These are phyloP conservation scores for Pseudogymnoascus sp. DNA, from an alignment of 2,329 filamentous ascomycete genomes.

Conservation along the genomic window DNA sequence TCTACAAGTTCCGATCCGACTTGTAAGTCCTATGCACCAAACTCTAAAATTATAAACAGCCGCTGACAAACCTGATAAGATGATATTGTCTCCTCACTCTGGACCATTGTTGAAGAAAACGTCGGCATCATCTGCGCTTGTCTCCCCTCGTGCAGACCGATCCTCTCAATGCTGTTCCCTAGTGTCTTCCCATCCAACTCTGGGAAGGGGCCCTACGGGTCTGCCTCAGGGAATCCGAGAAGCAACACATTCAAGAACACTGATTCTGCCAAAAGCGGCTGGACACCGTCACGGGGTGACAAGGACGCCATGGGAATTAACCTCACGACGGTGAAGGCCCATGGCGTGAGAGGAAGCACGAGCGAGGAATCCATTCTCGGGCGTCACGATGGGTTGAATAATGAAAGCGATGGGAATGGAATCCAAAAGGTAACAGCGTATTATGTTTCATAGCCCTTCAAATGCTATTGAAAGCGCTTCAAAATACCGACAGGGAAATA, in stretches of 20 bases:
- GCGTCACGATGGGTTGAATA: background rate
- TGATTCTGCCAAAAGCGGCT: constrained; percentile 13
- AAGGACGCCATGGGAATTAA: background rate
- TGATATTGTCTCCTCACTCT: constrained; percentile 28
- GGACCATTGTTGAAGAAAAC: constrained; percentile 33
- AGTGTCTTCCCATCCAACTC: constrained; percentile 15
- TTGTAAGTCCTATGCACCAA: constrained; percentile 10
- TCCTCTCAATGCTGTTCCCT: constrained; percentile 22
- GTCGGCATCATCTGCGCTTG: constrained; percentile 33
- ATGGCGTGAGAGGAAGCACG: constrained; percentile 1
- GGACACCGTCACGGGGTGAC: constrained; percentile 11
- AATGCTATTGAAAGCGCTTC: background rate
- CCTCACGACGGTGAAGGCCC: constrained; percentile 2
- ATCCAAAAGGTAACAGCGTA: background rate
- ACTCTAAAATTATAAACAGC: background rate
- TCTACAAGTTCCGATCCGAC: constrained; percentile 17
- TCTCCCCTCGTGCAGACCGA: constrained; percentile 31
- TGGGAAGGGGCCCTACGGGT: background rate
- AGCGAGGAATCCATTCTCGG: constrained; percentile 14
- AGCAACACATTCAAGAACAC: constrained; percentile 9
- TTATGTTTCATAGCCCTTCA: background rate
- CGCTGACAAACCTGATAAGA: constrained; percentile 9
- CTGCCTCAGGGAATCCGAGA: background rate
- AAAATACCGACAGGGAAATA: background rate
- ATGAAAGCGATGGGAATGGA: background rate